Evolutionary conservation across 176 grass and related monocot species (phyloP).

Genomic region (Paspalum notatum): DNA sequence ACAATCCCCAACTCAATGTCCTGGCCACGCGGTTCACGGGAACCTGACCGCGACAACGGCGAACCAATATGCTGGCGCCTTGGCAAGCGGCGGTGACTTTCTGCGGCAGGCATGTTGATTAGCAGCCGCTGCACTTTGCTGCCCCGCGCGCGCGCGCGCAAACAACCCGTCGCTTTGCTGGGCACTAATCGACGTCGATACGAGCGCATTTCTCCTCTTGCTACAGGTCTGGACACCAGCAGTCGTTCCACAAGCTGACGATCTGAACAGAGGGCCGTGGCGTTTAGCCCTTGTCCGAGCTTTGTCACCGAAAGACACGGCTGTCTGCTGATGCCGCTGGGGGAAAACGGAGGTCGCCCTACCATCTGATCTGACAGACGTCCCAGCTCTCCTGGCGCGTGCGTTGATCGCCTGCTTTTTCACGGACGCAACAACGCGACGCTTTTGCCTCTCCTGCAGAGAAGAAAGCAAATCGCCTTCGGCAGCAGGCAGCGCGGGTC

Average conservation of each 20-base stretch:
- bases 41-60: constrained; percentile 1
- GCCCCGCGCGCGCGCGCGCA: neutral
- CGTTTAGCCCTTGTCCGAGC: too few species aligned
- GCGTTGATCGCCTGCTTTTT: neutral
- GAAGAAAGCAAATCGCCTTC: neutral
- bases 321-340: neutral
- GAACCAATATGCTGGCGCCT: too few species aligned
- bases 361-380: too few species aligned
- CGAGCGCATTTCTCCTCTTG: neutral
- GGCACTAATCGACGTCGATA: too few species aligned
- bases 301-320: neutral
- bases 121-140: neutral
- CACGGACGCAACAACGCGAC: neutral
- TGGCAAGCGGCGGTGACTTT: neutral
- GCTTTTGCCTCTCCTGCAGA: neutral
- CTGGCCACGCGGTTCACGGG: constrained; percentile 6
- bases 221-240: neutral
- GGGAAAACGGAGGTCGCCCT: neutral
- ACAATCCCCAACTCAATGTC: neutral
- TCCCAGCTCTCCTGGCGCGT: neutral
- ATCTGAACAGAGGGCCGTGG: neutral
- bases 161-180: too few species aligned
- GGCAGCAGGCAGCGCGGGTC: neutral
- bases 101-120: neutral
- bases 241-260: neutral